phyloP scores from a whole-genome alignment of 2,329 filamentous ascomycete genomes.

The Exserohilum turcica region DNA sequence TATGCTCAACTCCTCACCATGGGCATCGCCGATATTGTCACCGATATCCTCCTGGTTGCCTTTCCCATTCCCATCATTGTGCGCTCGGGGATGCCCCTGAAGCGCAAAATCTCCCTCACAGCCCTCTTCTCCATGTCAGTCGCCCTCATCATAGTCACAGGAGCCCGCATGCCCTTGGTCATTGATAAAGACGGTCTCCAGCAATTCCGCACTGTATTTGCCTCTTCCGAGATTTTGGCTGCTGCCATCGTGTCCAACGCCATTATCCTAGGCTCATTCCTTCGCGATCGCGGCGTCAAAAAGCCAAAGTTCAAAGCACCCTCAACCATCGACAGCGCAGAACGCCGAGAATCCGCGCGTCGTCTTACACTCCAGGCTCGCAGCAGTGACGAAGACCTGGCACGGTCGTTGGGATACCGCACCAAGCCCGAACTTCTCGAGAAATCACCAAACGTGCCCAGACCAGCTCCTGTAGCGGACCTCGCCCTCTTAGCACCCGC shows the following conservation, averaged over 20 bases:
- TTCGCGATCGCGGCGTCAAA: constrained; percentile 87
- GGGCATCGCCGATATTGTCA: constrained; percentile 86
- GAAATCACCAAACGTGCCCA: constrained; percentile 47
- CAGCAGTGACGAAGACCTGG: constrained; percentile 91
- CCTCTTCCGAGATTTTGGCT: constrained; percentile 87
- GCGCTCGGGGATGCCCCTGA: constrained; percentile 73
- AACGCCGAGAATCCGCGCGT: constrained; percentile 63
- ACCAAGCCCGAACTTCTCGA: constrained; percentile 59
- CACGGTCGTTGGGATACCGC: constrained; percentile 76
- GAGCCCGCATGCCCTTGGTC: constrained; percentile 80
- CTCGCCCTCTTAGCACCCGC: constrained; percentile 31
- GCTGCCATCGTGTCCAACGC: constrained; percentile 87
- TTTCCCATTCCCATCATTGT: constrained; percentile 91
- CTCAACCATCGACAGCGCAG: constrained; percentile 58
- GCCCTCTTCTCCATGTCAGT: constrained; percentile 84
- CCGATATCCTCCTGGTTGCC: constrained; percentile 82
- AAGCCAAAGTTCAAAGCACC: constrained; percentile 74
- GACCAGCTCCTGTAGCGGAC: constrained; percentile 46
- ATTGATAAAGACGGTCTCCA: constrained; percentile 74
- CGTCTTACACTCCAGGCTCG: constrained; percentile 72
- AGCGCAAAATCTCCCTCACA: constrained; percentile 79
- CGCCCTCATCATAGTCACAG: constrained; percentile 76
- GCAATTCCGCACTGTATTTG: constrained; percentile 85
- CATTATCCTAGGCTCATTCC: constrained; percentile 88
- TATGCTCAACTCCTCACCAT: constrained; percentile 88